These are phyloP conservation scores for Vitis hybrid DNA, from an alignment of 177 flowering plant species.

Conservation along the genomic window DNA sequence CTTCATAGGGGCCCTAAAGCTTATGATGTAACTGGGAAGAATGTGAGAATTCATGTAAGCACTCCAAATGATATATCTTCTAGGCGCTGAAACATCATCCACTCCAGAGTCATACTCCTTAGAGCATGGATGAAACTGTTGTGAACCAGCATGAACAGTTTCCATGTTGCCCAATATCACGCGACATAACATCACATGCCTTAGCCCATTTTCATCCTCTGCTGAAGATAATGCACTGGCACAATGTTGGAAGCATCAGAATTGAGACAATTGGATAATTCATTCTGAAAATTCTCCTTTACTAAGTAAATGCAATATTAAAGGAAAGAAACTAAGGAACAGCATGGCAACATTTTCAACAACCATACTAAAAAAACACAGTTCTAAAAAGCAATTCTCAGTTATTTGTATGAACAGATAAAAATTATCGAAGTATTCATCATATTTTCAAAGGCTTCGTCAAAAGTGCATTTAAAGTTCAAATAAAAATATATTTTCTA, in stretches of 20 bases:
- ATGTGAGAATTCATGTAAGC: constrained; percentile 59
- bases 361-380: no score
- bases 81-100: constrained; percentile 41
- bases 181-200: constrained; percentile 32
- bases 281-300: no score
- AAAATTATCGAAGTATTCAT: no score
- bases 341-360: no score
- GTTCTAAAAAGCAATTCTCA: no score
- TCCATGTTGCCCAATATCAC: constrained; percentile 32
- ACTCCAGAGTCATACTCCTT: constrained; percentile 67
- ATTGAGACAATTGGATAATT: background rate
- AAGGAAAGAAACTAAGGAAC: no score
- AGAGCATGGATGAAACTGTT: constrained; percentile 54
- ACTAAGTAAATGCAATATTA: no score
- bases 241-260: background rate
- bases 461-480: no score
- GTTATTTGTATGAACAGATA: no score
- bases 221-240: constrained; percentile 11
- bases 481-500: no score
- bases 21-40: constrained; percentile 50
- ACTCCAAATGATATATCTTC: constrained; percentile 52
- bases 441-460: no score
- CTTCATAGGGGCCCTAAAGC: constrained; percentile 31
- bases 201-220: constrained; percentile 23
- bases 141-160: constrained; percentile 35